These are phyloP conservation scores for Pseudogymnoascus sp. DNA, from an alignment of 2,329 filamentous ascomycete species.

Conservation along the genomic window DNA sequence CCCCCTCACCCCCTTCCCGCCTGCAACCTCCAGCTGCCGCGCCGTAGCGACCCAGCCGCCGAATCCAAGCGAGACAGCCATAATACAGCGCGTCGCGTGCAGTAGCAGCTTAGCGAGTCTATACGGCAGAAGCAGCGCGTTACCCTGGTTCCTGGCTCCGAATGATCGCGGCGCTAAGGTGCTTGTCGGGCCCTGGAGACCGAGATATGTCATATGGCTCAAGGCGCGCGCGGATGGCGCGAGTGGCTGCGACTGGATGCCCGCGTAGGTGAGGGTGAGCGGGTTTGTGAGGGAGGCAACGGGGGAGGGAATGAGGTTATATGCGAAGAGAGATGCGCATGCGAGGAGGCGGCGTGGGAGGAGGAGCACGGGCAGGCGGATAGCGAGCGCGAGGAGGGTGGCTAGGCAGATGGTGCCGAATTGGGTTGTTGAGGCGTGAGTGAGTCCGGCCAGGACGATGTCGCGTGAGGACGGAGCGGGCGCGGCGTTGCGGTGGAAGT, in stretches of 20 bases:
- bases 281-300: conserved; percentile 84
- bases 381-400: conserved; percentile 68
- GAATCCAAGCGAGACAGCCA: conserved; percentile 82
- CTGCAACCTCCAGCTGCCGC: conserved; percentile 58
- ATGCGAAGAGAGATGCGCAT: conserved; percentile 61
- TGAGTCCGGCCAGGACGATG: conserved; percentile 73
- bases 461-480: conserved; percentile 70
- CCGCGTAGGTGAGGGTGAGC: conserved; percentile 81
- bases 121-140: conserved; percentile 66
- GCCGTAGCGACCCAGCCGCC: conserved; percentile 96
- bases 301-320: conserved; percentile 75
- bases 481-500: conserved; percentile 83
- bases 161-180: conserved; percentile 53
- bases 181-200: conserved; percentile 63
- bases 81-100: conserved; percentile 82
- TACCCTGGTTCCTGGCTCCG: conserved; percentile 33
- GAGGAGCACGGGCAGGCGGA: conserved; percentile 76
- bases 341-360: conserved; percentile 61
- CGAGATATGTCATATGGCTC: conserved; percentile 73
- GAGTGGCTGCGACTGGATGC: conserved; percentile 84
- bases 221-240: conserved; percentile 69
- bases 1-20: conserved; percentile 48
- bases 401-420: conserved; percentile 90
- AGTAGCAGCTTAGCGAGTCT: conserved; percentile 84
- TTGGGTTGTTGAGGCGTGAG: conserved; percentile 74